Base-by-base conservation (phyloP, 2,329 filamentous ascomycete species). In the Ophiostoma himal-ulmi region DNA sequence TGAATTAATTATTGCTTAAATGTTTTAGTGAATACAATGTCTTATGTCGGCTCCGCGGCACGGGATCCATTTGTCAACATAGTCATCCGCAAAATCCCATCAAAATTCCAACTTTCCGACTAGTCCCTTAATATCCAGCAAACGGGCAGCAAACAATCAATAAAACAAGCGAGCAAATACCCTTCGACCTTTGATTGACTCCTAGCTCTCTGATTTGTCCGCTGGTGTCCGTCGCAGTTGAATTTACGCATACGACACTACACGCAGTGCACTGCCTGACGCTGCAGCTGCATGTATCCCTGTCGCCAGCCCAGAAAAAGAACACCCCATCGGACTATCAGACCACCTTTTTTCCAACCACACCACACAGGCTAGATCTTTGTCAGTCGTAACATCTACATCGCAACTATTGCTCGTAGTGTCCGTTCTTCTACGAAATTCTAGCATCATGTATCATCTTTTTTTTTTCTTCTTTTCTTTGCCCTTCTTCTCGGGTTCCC, bases 301-400 rank as follows among this genome's bases (percentile, higher is more conserved):
- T 65, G 62, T 39, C 62, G 62, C 62, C 26, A 64, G 34, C 34
- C 60, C 34, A 64, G 57, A 62, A 37, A 65, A 64, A 26, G 37
- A 60, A 65, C 62, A 65, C 62, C 48, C 69, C 54, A 71, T 71
- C 72, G 67, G 62, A 68, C 69, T 69, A 71, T 73, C 72, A 73
- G 72, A 70, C 70, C 72, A 73, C 72, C 52, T 70, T 72, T 72
- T 64, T 70, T 7, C 20, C 20, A 54, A 70, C 65, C 72, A 73
- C 70, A 71, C 70, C 70, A 72, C 68, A 54, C 48, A 68, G 41
- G 57, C 67, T 34, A 60, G 44, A 36, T 48, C 70, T n/a, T 48
- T 57, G 52, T 57, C 17, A 7, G 44, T n/a, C 44, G 44, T 48
- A 48, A n/a, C 44, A 48, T 48, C 44, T 48, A 48, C 44, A 7